Evolutionary conservation across 2,329 filamentous ascomycete species (phyloP).

Genomic region (Leptographium galeiforme): DNA sequence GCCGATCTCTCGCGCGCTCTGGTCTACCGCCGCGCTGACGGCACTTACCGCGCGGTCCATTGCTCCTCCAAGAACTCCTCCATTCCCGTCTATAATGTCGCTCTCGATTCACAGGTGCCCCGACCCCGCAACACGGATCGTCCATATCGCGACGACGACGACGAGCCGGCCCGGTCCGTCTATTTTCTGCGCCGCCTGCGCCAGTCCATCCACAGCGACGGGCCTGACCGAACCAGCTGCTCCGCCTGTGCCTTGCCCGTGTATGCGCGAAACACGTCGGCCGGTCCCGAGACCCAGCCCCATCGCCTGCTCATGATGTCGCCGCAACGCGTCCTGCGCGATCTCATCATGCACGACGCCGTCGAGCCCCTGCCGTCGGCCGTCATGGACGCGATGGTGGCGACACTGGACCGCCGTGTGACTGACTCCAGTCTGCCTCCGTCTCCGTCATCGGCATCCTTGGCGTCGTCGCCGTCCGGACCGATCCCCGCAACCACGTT

Average conservation of each 20-base stretch:
- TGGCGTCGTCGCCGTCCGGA: neutral
- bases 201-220: constrained; percentile 2
- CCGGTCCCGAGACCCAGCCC: neutral
- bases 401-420: neutral
- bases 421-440: neutral
- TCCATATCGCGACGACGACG: constrained; percentile 4
- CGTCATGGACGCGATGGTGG: constrained; percentile 7
- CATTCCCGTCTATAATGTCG: neutral
- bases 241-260: constrained; percentile 1
- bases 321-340: constrained; percentile 9
- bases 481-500: neutral
- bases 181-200: neutral
- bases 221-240: constrained; percentile 2
- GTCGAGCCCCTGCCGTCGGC: constrained; percentile 5
- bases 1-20: neutral
- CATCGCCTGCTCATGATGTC: constrained; percentile 1
- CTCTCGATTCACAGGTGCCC: neutral
- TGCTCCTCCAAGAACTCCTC: neutral
- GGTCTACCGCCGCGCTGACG: constrained; percentile 5
- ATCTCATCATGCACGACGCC: constrained; percentile 8
- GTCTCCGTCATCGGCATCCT: neutral
- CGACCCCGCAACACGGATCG: constrained; percentile 7
- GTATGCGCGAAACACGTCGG: neutral
- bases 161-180: constrained; percentile 6
- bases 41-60: neutral